These are phyloP conservation scores for Leishmania major DNA, from an alignment of 208 protist genomes.

Conservation along the genomic window DNA sequence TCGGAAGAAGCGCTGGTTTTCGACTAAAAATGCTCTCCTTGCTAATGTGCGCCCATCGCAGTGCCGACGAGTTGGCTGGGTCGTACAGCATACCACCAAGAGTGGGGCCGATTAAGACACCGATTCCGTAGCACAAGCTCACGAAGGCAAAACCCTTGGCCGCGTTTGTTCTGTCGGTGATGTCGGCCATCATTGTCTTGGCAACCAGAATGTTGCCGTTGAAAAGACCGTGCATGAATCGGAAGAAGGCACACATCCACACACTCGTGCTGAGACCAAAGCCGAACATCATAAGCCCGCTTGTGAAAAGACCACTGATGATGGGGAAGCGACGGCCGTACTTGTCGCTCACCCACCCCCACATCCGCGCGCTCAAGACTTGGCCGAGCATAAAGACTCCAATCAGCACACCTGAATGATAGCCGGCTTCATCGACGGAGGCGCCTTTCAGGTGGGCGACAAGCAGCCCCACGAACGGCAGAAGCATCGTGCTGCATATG, in stretches of 20 bases:
- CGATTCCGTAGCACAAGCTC: slow-evolving; percentile 82
- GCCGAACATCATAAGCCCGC: slow-evolving; percentile 62
- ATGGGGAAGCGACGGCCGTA: slow-evolving; percentile 63
- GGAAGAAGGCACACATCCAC: slow-evolving; percentile 49
- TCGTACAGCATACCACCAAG: slow-evolving; percentile 72
- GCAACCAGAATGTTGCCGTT: slow-evolving; percentile 80
- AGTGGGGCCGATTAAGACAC: slow-evolving; percentile 58
- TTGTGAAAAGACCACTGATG: slow-evolving; percentile 56
- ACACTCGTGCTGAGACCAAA: slow-evolving; percentile 67
- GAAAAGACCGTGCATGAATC: slow-evolving; percentile 72
- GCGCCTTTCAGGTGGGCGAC: slow-evolving; percentile 45
- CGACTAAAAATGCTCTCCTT: slow-evolving; percentile 43
- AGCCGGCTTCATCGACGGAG: slow-evolving; percentile 51
- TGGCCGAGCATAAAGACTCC: slow-evolving; percentile 71
- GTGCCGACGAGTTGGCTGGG: slow-evolving; percentile 30
- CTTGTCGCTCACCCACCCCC: slow-evolving; percentile 65
- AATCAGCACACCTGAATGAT: slow-evolving; percentile 54
- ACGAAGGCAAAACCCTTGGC: slow-evolving; percentile 95
- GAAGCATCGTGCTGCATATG: slow-evolving; percentile 59
- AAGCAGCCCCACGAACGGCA: slow-evolving; percentile 68
- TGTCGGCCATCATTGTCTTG: slow-evolving; percentile 81
- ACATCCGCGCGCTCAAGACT: slow-evolving; percentile 48
- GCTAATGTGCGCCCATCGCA: slow-evolving; percentile 46
- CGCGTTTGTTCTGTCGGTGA: slow-evolving; percentile 70
- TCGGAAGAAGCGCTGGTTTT: slow-evolving; percentile 58